phyloP scores from a whole-genome alignment of 306 rosid species.

The Trifolium repens region DNA sequence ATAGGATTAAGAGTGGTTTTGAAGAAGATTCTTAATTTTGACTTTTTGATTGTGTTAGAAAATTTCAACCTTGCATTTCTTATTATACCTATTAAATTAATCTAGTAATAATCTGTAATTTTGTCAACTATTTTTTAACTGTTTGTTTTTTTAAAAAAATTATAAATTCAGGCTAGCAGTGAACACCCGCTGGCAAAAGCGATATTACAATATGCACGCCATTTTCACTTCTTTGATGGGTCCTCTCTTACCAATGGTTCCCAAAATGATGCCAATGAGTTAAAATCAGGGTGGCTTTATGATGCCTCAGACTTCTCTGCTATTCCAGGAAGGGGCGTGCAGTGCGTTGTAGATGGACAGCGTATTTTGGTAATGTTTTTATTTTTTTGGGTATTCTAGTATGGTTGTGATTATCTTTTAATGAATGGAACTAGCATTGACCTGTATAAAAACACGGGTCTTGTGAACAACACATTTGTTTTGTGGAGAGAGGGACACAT shows the following conservation, averaged over 20 bases:
- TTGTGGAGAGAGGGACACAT: neutral
- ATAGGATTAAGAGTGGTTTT: conserved; percentile 25
- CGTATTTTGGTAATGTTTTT: conserved; percentile 57
- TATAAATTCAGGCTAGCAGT: conserved; percentile 78
- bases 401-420: conserved; percentile 42
- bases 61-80: conserved; percentile 24
- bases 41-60: conserved; percentile 29
- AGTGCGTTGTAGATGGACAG: conserved; percentile 74
- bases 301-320: conserved; percentile 82
- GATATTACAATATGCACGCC: conserved; percentile 86
- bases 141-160: conserved; percentile 1
- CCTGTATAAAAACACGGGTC: neutral
- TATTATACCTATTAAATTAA: conserved; percentile 12
- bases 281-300: conserved; percentile 77
- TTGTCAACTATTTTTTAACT: conserved; percentile 5
- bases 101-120: neutral
- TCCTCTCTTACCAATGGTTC: conserved; percentile 57
- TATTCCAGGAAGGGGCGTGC: conserved; percentile 88
- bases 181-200: conserved; percentile 98
- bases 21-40: conserved; percentile 4
- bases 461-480: neutral
- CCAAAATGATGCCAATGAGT: conserved; percentile 49
- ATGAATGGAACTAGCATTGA: conserved; percentile 42
- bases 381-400: conserved; percentile 36
- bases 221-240: conserved; percentile 88